Conservation (phyloP, 1,284 basidiomycete species). For the Rhodotorula sp. region DNA sequence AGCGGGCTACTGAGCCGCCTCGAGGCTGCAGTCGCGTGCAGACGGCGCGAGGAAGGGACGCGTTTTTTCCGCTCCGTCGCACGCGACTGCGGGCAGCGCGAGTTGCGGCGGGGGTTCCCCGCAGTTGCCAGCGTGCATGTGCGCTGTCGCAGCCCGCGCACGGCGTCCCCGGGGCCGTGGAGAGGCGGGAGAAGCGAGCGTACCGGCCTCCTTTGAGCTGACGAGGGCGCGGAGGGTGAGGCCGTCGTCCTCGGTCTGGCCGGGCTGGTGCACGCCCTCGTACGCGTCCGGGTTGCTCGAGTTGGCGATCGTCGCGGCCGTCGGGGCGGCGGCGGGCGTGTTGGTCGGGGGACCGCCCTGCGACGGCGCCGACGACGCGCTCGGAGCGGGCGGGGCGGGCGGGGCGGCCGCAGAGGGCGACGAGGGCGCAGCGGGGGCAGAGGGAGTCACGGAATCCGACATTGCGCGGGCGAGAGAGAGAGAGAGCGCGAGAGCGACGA, state of each 20-base stretch:
- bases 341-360: constrained; percentile 15
- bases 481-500: background rate
- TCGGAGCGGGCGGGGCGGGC: background rate
- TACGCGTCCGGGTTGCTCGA: constrained; percentile 28
- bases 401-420: constrained; percentile 1
- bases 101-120: no score
- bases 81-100: no score
- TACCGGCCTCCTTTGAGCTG: constrained; percentile 82
- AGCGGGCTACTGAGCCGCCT: no score
- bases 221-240: constrained; percentile 90
- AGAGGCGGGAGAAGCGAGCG: background rate
- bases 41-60: no score
- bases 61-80: no score
- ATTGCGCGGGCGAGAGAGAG: background rate
- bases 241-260: constrained; percentile 56
- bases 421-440: background rate
- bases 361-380: background rate
- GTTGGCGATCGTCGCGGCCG: constrained; percentile 34
- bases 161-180: no score
- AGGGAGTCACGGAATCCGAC: background rate
- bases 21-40: no score
- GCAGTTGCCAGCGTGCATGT: no score
- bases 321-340: constrained; percentile 33
- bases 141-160: no score
- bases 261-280: constrained; percentile 23